Evolutionary conservation across 1,139 yeast species (phyloP), one percentile per base, ranked within the genome.

Genomic region (Diutina scorzettiae): DNA sequence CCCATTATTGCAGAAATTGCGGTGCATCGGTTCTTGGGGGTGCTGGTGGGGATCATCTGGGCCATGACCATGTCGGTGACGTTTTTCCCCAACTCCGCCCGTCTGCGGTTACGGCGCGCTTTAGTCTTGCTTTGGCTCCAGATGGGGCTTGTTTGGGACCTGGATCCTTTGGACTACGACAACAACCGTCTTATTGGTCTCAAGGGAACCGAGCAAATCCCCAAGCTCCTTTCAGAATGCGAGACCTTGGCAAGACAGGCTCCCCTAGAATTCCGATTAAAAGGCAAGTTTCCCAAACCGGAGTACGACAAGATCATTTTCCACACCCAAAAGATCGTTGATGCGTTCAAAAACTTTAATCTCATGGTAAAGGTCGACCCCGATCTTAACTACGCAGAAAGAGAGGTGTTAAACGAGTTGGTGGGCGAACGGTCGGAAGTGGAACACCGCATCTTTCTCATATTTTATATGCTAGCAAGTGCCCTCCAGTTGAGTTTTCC

Each of bases 81-180:
- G 1, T 70, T 85, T 43, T 66, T 83, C 45, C 95, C 94, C 5
- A 79, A 78, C 53, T 77, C 85, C 53, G 94, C 95, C 0, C 64
- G 95, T 41, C 64, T 76, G 11, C 63, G 87, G 43, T 62, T 84
- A 44, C 76, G 82, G 48, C 66, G 68, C 28, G 85, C 85, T 0
- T 57, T 84, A 23, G 73, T 86, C 0, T 62, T 78, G 1, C 63
- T 83, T 24, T 85, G 95, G 95, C 61, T 85, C 37, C 63, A 87
- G 43, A 68, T 85, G 68, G 95, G 95, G 0, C 69, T 84, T 24
- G 70, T 79, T n/a, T 84, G 95, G 95, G 80, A 79, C 50, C 65
- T 78, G 21, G 83, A 78, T 46, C 72, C 72, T 4, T 55, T 69
- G 45, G 71, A 64, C 37, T 66, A 62, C 46, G 37, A 27, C n/a